Percentiles rank a stretch among this genome's conserved stretches.
Conservation (phyloP, 2,329 filamentous ascomycete species). For the Monosporascus sp. region DNA sequence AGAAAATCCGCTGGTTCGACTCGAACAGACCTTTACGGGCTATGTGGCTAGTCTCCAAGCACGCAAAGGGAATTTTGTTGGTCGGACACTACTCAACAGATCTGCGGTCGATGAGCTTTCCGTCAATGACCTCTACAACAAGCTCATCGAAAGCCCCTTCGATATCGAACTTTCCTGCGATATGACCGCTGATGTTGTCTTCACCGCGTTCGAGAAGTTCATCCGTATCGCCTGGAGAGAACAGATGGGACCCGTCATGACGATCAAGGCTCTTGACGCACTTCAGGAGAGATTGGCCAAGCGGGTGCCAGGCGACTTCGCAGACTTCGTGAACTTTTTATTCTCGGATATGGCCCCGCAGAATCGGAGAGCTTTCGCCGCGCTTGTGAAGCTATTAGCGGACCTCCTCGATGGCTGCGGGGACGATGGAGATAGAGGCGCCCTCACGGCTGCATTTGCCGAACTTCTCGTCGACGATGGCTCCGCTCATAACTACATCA, state of each 20-base stretch:
- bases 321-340: constrained; percentile 60
- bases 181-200: constrained; percentile 75
- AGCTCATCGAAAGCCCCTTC: constrained; percentile 75
- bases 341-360: constrained; percentile 64
- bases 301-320: constrained; percentile 67
- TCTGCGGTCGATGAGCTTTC: constrained; percentile 67
- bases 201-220: constrained; percentile 92
- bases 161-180: constrained; percentile 73
- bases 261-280: constrained; percentile 62
- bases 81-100: constrained; percentile 67
- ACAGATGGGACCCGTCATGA: constrained; percentile 80
- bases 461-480: constrained; percentile 77
- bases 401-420: constrained; percentile 85
- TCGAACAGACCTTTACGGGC: constrained; percentile 81
- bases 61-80: constrained; percentile 81
- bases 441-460: constrained; percentile 81
- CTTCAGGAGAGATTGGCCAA: constrained; percentile 66
- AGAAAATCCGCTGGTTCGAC: constrained; percentile 62
- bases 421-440: constrained; percentile 86
- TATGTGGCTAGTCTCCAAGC: constrained; percentile 79
- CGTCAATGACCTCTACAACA: constrained; percentile 88
- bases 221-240: constrained; percentile 82
- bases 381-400: constrained; percentile 78
- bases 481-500: constrained; percentile 77
- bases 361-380: constrained; percentile 71